These are phyloP conservation scores for Flaveria trinervia DNA, from an alignment of 129 eudicot species.

Conservation along the genomic window DNA sequence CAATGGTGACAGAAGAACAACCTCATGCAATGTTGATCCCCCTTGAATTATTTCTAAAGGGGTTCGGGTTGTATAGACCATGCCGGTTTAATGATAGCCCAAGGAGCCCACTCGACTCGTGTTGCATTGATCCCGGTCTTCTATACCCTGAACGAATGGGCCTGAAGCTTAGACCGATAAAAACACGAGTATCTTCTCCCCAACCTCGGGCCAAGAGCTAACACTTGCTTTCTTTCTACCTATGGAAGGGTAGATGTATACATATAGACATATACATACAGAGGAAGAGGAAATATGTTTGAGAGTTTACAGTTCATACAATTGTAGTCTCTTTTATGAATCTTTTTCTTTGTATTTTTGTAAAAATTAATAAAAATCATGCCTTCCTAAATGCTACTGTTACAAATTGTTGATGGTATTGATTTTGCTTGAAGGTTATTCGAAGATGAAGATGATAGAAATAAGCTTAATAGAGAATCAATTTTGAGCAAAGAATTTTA, in stretches of 20 bases:
- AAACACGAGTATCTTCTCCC: slow-evolving; percentile 60
- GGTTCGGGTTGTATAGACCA: slow-evolving; percentile 69
- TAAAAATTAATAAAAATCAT: slow-evolving; percentile 14
- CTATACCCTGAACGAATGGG: slow-evolving; percentile 96
- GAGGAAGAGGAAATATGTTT: slow-evolving; percentile 12
- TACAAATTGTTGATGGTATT: neutral
- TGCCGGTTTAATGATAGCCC: slow-evolving; percentile 65
- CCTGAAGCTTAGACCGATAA: slow-evolving; percentile 84
- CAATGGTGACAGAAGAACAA: slow-evolving; percentile 95
- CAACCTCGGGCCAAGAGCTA: slow-evolving; percentile 29
- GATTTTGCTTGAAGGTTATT: neutral
- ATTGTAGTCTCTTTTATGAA: slow-evolving; percentile 18
- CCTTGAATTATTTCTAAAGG: slow-evolving; percentile 79
- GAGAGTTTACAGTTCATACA: slow-evolving; percentile 17
- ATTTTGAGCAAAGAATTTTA: neutral
- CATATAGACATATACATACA: slow-evolving; percentile 17
- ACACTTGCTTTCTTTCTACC: slow-evolving; percentile 26
- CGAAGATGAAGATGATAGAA: neutral
- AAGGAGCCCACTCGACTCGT: slow-evolving; percentile 77
- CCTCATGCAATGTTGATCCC: slow-evolving; percentile 92
- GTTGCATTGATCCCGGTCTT: slow-evolving; percentile 67
- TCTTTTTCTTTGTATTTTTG: slow-evolving; percentile 21
- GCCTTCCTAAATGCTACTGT: slow-evolving; percentile 11
- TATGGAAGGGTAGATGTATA: slow-evolving; percentile 23
- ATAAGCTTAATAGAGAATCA: neutral